Conservation (phyloP, 2,329 filamentous ascomycete genomes). For the Pyrenophora tritici-repentis region DNA sequence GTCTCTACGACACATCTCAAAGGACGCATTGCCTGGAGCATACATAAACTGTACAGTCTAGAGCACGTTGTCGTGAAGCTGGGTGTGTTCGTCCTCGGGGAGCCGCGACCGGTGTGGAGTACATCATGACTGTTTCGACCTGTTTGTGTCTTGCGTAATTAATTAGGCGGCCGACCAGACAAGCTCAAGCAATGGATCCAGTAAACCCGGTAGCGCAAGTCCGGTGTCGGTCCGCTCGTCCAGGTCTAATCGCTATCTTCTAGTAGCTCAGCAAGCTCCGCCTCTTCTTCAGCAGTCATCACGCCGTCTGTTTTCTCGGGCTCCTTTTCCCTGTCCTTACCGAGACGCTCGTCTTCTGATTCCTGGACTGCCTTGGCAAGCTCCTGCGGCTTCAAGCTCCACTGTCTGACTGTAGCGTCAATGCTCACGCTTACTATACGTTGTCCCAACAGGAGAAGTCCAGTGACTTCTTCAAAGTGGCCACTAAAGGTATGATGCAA, state of each 20-base stretch:
- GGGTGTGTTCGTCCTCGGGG: constrained; percentile 17
- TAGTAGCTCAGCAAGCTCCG: constrained; percentile 90
- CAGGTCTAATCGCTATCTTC: constrained; percentile 65
- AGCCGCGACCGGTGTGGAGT: constrained; percentile 22
- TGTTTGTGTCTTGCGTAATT: constrained; percentile 29
- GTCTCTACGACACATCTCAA: constrained; percentile 9
- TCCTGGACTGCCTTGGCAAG: constrained; percentile 61
- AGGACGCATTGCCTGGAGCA: constrained; percentile 2
- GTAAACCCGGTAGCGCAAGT: constrained; percentile 22
- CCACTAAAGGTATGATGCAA: constrained; percentile 76
- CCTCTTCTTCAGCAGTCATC: constrained; percentile 88
- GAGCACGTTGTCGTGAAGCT: constrained; percentile 15
- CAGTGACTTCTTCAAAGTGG: constrained; percentile 93
- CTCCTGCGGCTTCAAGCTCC: constrained; percentile 71
- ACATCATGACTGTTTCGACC: constrained; percentile 27
- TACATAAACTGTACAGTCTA: constrained; percentile 8
- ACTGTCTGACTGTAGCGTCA: constrained; percentile 84
- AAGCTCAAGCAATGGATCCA: constrained; percentile 27
- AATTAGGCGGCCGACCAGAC: constrained; percentile 30
- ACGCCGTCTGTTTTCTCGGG: constrained; percentile 56
- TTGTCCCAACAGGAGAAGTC: constrained; percentile 67
- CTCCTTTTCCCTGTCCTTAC: constrained; percentile 51
- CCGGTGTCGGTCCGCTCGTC: constrained; percentile 27
- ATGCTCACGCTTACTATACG: constrained; percentile 81
- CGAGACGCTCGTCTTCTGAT: constrained; percentile 56